Conservation (phyloP, 1,284 basidiomycete species). For the Stygiomarasmius scandens region DNA sequence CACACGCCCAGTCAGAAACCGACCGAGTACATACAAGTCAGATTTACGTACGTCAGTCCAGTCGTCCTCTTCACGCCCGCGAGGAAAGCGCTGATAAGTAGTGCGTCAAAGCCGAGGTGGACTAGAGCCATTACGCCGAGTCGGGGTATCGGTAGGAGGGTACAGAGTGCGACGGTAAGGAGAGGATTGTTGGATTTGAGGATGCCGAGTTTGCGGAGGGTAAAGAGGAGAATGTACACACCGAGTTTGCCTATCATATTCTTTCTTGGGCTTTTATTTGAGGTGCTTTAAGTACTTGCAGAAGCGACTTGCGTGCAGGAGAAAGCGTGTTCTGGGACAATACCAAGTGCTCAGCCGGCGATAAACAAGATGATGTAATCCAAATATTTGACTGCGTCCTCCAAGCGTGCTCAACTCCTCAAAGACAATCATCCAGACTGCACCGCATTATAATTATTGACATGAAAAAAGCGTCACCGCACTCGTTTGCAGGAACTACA, state of each 20-base stretch:
- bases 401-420: too few species aligned
- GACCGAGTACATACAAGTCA: background rate
- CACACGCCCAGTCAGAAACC: background rate
- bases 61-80: conserved; percentile 81
- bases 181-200: background rate
- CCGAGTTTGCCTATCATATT: conserved; percentile 53
- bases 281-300: too few species aligned
- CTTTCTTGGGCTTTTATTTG: too few species aligned
- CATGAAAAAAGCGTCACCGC: too few species aligned
- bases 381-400: too few species aligned
- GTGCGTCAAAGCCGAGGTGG: conserved; percentile 77
- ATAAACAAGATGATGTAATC: too few species aligned
- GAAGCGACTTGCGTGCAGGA: conserved; percentile 14
- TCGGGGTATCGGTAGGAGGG: background rate
- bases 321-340: too few species aligned
- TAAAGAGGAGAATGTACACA: conserved; percentile 13
- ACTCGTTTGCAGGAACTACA: too few species aligned
- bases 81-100: conserved; percentile 76
- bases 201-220: too few species aligned
- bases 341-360: too few species aligned
- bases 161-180: background rate
- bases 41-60: conserved; percentile 69
- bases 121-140: conserved; percentile 40
- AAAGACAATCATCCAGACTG: too few species aligned
- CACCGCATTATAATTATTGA: too few species aligned